Evolutionary conservation across 805 yeast genomes (phyloP).

Genomic region (Maudiozyma saulgeensis): DNA sequence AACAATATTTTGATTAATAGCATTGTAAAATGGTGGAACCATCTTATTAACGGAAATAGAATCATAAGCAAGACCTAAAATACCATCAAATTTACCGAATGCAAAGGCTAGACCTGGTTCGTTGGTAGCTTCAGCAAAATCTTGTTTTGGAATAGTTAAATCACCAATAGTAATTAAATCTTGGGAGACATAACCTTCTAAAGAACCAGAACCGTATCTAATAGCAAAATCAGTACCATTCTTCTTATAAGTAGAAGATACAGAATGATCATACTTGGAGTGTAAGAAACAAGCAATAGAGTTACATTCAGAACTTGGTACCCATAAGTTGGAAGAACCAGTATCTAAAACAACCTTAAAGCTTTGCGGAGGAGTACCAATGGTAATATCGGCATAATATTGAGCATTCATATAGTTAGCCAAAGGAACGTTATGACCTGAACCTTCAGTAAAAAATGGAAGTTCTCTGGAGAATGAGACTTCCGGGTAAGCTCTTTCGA

Average conservation of each 20-base stretch:
- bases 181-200: constrained; percentile 86
- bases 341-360: constrained; percentile 95
- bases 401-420: constrained; percentile 94
- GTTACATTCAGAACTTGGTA: constrained; percentile 80
- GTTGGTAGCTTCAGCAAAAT: constrained; percentile 92
- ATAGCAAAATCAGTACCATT: constrained; percentile 83
- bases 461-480: constrained; percentile 23
- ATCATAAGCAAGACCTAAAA: constrained; percentile 88
- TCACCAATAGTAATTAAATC: constrained; percentile 71
- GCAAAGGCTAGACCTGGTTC: constrained; percentile 98
- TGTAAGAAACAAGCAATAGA: constrained; percentile 95
- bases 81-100: constrained; percentile 97
- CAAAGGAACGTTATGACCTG: constrained; percentile 68
- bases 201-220: constrained; percentile 85
- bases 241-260: constrained; percentile 73
- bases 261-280: constrained; percentile 75
- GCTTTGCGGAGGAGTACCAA: constrained; percentile 89
- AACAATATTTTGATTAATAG: constrained; percentile 68
- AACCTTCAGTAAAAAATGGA: constrained; percentile 16
- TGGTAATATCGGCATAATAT: constrained; percentile 79
- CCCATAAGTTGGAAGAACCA: constrained; percentile 96
- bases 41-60: constrained; percentile 80
- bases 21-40: constrained; percentile 91
- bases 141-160: constrained; percentile 76
- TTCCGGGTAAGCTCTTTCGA: constrained; percentile 37